Evolutionary conservation across 352 stramenopile species (phyloP).

Genomic region (Globisporangium spinosum): DNA sequence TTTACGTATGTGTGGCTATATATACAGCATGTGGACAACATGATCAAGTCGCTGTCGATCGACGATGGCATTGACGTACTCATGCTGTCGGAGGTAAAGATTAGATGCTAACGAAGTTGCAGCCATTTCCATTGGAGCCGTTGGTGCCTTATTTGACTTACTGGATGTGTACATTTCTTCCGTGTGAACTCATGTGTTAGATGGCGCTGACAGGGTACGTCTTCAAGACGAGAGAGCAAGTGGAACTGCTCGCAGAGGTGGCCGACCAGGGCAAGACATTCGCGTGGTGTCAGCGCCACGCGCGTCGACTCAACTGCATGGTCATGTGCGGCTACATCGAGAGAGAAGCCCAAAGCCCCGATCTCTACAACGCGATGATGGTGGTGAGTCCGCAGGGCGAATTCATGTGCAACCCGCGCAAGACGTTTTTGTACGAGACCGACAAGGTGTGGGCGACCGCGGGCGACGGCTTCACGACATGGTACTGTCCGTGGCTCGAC

Average conservation of each 20-base stretch:
- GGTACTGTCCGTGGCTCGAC: conserved; percentile 72
- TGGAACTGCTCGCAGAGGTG: conserved; percentile 60
- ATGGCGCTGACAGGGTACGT: conserved; percentile 86
- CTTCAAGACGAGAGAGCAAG: conserved; percentile 51
- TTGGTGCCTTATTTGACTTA: not conserved
- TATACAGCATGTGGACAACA: conserved; percentile 50
- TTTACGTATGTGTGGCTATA: not conserved
- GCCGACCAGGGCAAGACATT: conserved; percentile 54
- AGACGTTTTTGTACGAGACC: conserved; percentile 83
- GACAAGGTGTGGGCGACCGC: conserved; percentile 79
- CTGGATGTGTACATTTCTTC: not conserved
- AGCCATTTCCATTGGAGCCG: not conserved
- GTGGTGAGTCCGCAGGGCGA: conserved; percentile 65
- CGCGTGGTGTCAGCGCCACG: conserved; percentile 62
- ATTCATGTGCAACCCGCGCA: conserved; percentile 70
- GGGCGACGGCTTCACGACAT: conserved; percentile 56
- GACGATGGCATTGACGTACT: conserved; percentile 60
- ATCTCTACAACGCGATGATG: conserved; percentile 81
- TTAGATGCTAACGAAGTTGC: not conserved
- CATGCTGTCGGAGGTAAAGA: conserved; percentile 69
- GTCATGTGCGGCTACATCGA: conserved; percentile 76
- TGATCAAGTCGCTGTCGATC: conserved; percentile 47
- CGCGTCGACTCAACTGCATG: conserved; percentile 53
- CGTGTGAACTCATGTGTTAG: conserved; percentile 20
- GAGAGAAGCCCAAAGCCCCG: conserved; percentile 12